Conservation (phyloP, 1,284 basidiomycete species). For the Irpex lacteus region DNA sequence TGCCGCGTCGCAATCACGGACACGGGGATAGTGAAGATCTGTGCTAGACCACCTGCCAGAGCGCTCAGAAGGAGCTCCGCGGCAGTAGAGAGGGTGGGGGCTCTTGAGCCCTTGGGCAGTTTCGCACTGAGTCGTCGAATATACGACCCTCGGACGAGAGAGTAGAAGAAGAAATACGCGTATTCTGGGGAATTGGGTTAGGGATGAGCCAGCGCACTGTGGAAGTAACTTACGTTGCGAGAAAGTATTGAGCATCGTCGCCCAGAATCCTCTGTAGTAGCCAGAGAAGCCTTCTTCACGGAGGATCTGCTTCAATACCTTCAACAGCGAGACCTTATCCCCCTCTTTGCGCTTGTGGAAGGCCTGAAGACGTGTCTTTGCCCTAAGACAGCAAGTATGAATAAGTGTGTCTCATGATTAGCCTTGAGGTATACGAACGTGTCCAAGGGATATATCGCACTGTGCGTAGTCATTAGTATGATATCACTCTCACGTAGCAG, state of each 20-base stretch:
- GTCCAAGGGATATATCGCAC: slow-evolving; percentile 94
- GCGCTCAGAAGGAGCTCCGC: slow-evolving; percentile 90
- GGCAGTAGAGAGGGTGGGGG: slow-evolving; percentile 68
- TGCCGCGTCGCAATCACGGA: slow-evolving; percentile 97
- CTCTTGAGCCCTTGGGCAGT: slow-evolving; percentile 53
- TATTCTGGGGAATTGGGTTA: slow-evolving; percentile 67
- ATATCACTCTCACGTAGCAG: not conserved
- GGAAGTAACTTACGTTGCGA: slow-evolving; percentile 73
- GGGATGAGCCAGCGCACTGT: not conserved
- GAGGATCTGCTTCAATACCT: slow-evolving; percentile 69
- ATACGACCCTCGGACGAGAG: slow-evolving; percentile 83
- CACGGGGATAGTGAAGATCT: slow-evolving; percentile 98
- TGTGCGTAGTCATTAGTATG: slow-evolving; percentile 28
- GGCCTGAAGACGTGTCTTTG: slow-evolving; percentile 96
- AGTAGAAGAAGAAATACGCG: slow-evolving; percentile 99
- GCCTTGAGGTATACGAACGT: slow-evolving; percentile 53
- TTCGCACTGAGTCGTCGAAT: slow-evolving; percentile 63
- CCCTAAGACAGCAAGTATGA: slow-evolving; percentile 41
- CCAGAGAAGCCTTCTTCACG: slow-evolving; percentile 79
- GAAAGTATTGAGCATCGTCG: slow-evolving; percentile 98
- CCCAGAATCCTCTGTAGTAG: slow-evolving; percentile 91
- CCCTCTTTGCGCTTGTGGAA: slow-evolving; percentile 45
- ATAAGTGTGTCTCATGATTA: not conserved
- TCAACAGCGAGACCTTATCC: slow-evolving; percentile 58
- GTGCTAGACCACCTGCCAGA: slow-evolving; percentile 89